phyloP scores from a whole-genome alignment of 1,284 basidiomycete species.

The Tilletia setariae region DNA sequence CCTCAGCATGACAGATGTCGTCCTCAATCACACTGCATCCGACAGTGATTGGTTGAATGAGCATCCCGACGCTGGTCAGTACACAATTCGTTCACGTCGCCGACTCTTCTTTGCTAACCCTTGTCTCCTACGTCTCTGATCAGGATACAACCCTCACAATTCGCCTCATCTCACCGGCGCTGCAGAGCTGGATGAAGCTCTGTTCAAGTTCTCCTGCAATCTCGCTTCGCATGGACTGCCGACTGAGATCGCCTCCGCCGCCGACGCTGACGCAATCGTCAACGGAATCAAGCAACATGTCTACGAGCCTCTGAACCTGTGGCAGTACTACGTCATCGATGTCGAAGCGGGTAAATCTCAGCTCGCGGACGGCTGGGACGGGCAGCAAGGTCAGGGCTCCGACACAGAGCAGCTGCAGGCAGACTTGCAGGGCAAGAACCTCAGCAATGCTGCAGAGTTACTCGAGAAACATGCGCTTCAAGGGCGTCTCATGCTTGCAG shows the following conservation, averaged over 20 bases:
- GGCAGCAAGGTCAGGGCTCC: neutral
- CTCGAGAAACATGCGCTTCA: constrained; percentile 32
- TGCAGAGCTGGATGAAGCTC: constrained; percentile 42
- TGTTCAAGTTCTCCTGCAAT: constrained; percentile 32
- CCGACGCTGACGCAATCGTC: constrained; percentile 37
- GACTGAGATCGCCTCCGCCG: constrained; percentile 30
- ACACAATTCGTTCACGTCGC: neutral
- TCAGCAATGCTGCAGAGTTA: constrained; percentile 5
- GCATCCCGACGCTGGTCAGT: constrained; percentile 40
- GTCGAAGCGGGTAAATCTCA: constrained; percentile 29
- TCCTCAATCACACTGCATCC: constrained; percentile 47
- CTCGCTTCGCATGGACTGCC: constrained; percentile 31
- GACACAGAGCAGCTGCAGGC: neutral
- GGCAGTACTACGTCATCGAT: constrained; percentile 48
- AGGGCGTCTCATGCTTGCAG: constrained; percentile 34
- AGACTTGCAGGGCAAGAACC: constrained; percentile 14
- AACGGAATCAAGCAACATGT: constrained; percentile 38
- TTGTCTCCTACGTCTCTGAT: neutral
- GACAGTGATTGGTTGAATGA: constrained; percentile 47
- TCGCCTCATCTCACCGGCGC: constrained; percentile 47
- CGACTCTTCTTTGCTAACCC: neutral
- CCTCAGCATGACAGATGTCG: constrained; percentile 47
- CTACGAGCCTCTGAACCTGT: constrained; percentile 36
- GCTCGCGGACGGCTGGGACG: constrained; percentile 27
- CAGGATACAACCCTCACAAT: constrained; percentile 45